Base-by-base conservation (phyloP, 106 monocot species). In the Apostasia shenzhenica region DNA sequence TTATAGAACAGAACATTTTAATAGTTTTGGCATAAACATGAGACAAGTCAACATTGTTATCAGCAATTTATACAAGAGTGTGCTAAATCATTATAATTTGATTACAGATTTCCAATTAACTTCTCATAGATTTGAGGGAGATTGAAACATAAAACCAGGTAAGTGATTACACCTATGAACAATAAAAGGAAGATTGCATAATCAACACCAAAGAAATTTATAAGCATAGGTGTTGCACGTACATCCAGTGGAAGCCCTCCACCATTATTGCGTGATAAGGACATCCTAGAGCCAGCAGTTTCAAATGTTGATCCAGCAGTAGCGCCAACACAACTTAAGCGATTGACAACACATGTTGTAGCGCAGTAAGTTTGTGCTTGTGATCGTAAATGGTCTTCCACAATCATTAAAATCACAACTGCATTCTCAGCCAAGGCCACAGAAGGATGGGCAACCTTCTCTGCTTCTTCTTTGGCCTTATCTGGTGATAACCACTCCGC, bases 381-480 rank as follows among this genome's bases (percentile, higher is more conserved):
- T 67, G 84, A 80, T 8, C 95, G 77, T 54, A 95, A 67, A 89
- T 95, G 95, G 79, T 95, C 95, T 81, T 95, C 95, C 6, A 95
- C 95, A 63, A 95, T 86, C 95, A 95, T 95, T 61, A 95, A 54
- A 62, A 95, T 79, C 40, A 95, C 95, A 76, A 95, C 81, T 70
- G 95, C 86, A 82, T 95, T 95, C 73, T 95, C 95, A 56, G 95
- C 95, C 68, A 95, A 84, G 65, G 88, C 83, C 72, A 92, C 88
- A 41, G 92, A 95, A 68, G 89, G 89, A 49, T 89, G 84, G 37
- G 92, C 95, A 66, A 89, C 91, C 77, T 76, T 84, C 72, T 95
- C 95, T 63, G 95, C 91, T 82, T 95, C 89, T 47, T 70, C 78
- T 78, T 89, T 95, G 54, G 95, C 81, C 68, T 89, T 82, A 74